Base-by-base conservation (phyloP, 805 yeast genomes). In the Candida insectalens region DNA sequence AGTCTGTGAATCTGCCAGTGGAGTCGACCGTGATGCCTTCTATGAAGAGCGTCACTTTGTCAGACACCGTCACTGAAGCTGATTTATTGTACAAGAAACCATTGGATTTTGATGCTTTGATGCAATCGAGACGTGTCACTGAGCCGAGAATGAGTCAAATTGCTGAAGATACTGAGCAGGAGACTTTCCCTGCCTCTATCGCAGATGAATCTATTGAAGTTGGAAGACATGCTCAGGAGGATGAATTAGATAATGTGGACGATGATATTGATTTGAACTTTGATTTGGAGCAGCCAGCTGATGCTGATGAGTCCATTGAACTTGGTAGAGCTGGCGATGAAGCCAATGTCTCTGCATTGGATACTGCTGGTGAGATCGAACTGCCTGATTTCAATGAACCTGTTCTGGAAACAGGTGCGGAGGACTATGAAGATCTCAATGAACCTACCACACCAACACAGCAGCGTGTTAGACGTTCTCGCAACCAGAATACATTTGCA, bases 21-120 rank as follows among this genome's bases (percentile, higher is more conserved):
- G 74, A 68, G 43, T 66, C 74, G 13, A 79, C 83, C 2, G 71
- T 77, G 10, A 62, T 79, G 20, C 60, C 78, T 1, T 75, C 76
- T 19, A 62, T 81, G 22, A 67, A 69, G 20, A 71, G 69, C 27
- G 64, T 83, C 31, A 71, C 77, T 2, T 63, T 87, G 44, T 75
- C 69, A 46, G 94, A 87, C 56, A 82, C 83, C 14, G 78, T 85
- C 29, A 80, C 94, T 0, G 83, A 77, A 38, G 67, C 77, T 25
- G 94, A 83, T 48, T 71, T 84, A 42, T 59, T 83, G 27, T 71
- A 70, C 41, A 83, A 76, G 43, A 83, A 75, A 30, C 81, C 81
- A 21, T 55, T 72, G 45, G 49, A 59, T 39, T 54, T 64, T 27
- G 69, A 67, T 35, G 59, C 54, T 9, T 34, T 51, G 6, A 46